Evolutionary conservation across 1,284 basidiomycete genomes (phyloP).

Genomic region (Melampsora larici-populina): DNA sequence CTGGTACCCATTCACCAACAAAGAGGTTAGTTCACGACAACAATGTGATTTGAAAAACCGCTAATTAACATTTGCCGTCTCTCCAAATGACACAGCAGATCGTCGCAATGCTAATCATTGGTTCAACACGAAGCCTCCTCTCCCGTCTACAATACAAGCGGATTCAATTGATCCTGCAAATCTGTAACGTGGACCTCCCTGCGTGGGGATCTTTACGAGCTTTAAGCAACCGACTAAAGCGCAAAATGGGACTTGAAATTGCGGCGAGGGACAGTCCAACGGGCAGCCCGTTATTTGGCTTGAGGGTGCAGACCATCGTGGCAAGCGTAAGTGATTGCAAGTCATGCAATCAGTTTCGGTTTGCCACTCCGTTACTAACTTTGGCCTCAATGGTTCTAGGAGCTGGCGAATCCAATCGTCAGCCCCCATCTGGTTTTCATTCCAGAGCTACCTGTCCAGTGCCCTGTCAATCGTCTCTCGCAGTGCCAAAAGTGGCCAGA

Average conservation of each 20-base stretch:
- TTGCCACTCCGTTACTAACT: no score
- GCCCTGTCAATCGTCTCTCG: background rate
- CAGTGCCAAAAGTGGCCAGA: slow-evolving; percentile 12
- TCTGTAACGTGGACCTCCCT: background rate
- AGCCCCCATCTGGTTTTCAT: background rate
- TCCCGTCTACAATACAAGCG: background rate
- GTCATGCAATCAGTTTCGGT: no score
- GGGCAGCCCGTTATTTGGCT: background rate
- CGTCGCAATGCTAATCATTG: no score
- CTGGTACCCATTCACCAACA: no score
- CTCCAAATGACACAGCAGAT: no score
- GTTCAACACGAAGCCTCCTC: no score
- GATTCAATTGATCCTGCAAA: background rate
- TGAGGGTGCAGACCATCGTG: background rate
- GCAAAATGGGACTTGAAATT: background rate
- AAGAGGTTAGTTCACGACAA: no score
- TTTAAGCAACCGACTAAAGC: background rate
- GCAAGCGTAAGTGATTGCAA: background rate
- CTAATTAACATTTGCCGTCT: no score
- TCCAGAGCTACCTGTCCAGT: background rate
- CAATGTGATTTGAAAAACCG: no score
- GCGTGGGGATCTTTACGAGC: background rate
- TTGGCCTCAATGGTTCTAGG: background rate
- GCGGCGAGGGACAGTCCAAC: background rate
- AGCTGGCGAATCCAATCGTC: no score